Base-by-base conservation (phyloP, 495 filamentous ascomycete species). In the Aspergillus kassunensis region DNA sequence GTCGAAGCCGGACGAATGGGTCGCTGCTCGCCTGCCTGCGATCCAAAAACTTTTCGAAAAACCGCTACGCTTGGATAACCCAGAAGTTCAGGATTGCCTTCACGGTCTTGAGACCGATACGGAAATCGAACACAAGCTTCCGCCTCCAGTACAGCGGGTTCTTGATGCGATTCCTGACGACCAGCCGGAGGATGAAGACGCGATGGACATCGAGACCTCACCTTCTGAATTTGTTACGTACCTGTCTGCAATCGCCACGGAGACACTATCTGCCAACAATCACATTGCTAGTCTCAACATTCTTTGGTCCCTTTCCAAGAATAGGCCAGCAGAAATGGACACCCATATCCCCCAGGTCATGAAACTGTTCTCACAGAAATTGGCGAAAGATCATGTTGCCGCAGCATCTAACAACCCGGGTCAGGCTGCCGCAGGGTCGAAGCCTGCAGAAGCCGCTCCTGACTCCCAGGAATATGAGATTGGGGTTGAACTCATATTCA, bases 21-120 rank as follows among this genome's bases (percentile, higher is more conserved):
- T 97, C 12, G 63, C 89, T 18, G 78, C 83, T 57, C 87, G 88
- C 46, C 77, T 95, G 52, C 56, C 81, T 1, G 72, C 81, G 13
- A 79, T 99, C 20, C 91, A 96, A 64, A 95, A 87, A 59, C 80
- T 97, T 15, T 74, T 96, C 11, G 91, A 97, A 57, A 99, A 96
- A 68, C 83, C 87, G 9, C 68, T 97, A 44, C 88, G 89, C 51
- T 90, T 83, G 2, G 90, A 97, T 30, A 85, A 89, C 60, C 80
- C 88, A 0, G 92, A 99, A 57, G 80, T 97, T 27, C 95, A 97
- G 57, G 90, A 96, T 62, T 93, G 86, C 60, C 75, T 99, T 31
- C 88, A 97, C 61, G 75, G 80, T 35, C 68, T 78, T 11, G 83
- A 87, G 58, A 76, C 81, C 47, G 78, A 82, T n/a, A 79, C 80